Base-by-base conservation (phyloP, 2,329 filamentous ascomycete species). In the Diaporthe ampelina region DNA sequence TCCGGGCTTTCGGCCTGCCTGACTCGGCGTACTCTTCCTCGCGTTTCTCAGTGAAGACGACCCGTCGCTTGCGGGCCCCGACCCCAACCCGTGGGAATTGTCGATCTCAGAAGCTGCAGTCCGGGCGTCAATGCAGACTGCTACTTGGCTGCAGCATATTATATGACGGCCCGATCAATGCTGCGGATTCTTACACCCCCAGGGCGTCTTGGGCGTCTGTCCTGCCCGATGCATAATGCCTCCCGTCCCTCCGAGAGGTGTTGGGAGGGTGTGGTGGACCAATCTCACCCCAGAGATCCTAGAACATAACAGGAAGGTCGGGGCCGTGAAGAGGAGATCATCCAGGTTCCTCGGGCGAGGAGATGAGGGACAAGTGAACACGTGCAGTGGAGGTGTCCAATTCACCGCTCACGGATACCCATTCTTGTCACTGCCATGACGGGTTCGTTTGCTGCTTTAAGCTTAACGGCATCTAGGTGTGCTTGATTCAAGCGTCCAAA, bases 241-340 rank as follows among this genome's bases (percentile, higher is more conserved):
- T 26, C 45, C 45, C 45, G 21, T 10, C 26, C 48, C 32, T 40
- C n/a, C n/a, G 54, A 26, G 29, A 52, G 7, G 45, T 21, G 45
- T 21, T 43, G 35, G 63, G 45, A 29, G 43, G 45, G n/a, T 52
- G 40, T 24, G n/a, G 29, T 5, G 43, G 45, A 10, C 29, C 63
- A 52, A 40, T n/a, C 43, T 35, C 19, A 68, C 10, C 32, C 48
- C 63, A 37, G 15, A 17, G 15, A 29, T 68, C 63, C 63, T 68
- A 68, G 63, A 40, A 17, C 63, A 15, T 32, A 68, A 54, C 48
- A 68, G 63, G 63, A 54, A 68, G 63, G 63, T 68, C 29, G 32
- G 48, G 32, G 13, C 63, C 48, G 63, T 32, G 52, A 40, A 37
- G 63, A 67, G 63, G 45, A 52, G 45, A 54, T 19, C 1, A 9